Evolutionary conservation across 1,139 yeast genomes (phyloP).

Genomic region (Candida sp.): DNA sequence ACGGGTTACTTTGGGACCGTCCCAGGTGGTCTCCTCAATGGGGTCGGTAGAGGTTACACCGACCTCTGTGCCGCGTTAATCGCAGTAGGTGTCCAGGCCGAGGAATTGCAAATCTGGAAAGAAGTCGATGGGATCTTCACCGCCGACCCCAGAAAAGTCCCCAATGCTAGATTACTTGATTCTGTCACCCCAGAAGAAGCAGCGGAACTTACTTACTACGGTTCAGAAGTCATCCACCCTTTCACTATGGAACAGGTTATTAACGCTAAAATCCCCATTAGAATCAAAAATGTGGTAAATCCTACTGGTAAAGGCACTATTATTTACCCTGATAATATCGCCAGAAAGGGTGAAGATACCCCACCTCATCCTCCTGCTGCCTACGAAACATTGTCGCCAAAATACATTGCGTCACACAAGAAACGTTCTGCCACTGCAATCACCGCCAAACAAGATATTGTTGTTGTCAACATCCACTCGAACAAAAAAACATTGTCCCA

Average conservation of each 20-base stretch:
- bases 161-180: slow-evolving; percentile 78
- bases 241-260: slow-evolving; percentile 99
- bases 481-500: slow-evolving; percentile 91
- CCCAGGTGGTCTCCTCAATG: slow-evolving; percentile 90
- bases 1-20: slow-evolving; percentile 95
- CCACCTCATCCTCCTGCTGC: slow-evolving; percentile 96
- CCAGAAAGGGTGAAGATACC: slow-evolving; percentile 79
- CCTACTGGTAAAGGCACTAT: slow-evolving; percentile 90
- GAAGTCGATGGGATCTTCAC: slow-evolving; percentile 99
- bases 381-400: slow-evolving; percentile 47
- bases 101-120: slow-evolving; percentile 96
- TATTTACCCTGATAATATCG: slow-evolving; percentile 87
- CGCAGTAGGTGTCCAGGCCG: slow-evolving; percentile 91
- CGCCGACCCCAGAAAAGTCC: slow-evolving; percentile 96
- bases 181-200: slow-evolving; percentile 99
- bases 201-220: slow-evolving; percentile 95
- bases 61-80: slow-evolving; percentile 96
- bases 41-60: slow-evolving; percentile 96
- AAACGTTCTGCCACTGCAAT: slow-evolving; percentile 93
- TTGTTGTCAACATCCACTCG: slow-evolving; percentile 89
- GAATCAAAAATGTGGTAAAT: slow-evolving; percentile 93
- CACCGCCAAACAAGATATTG: slow-evolving; percentile 90
- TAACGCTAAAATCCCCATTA: slow-evolving; percentile 90
- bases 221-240: slow-evolving; percentile 97
- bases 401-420: slow-evolving; percentile 45